Evolutionary conservation across 495 filamentous ascomycete genomes (phyloP).

Genomic region (Aspergillus cristatus): DNA sequence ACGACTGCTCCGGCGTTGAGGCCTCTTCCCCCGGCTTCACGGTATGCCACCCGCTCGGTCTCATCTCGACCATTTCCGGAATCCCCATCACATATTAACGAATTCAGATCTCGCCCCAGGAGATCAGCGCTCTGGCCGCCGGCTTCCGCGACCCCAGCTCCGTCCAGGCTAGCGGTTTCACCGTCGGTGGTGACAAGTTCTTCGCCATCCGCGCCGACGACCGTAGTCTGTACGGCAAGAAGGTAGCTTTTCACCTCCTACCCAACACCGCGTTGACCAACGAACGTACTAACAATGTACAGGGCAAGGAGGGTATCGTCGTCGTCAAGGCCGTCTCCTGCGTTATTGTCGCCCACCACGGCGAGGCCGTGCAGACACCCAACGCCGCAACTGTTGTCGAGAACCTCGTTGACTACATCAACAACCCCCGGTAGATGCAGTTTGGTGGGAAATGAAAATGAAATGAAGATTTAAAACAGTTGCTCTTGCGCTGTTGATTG

Average conservation of each 20-base stretch:
- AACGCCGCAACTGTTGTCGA: conserved; percentile 32
- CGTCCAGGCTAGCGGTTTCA: conserved; percentile 46
- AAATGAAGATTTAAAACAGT: neutral
- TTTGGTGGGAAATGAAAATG: neutral
- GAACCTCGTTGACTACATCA: conserved; percentile 37
- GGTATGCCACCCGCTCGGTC: too few relatives aligned
- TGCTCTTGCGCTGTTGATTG: neutral
- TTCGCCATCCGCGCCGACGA: conserved; percentile 65
- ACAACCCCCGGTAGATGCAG: conserved; percentile 21
- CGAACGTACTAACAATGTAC: neutral
- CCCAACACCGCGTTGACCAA: neutral
- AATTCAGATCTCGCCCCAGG: conserved; percentile 30
- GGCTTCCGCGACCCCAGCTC: conserved; percentile 22
- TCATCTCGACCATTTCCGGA: too few relatives aligned
- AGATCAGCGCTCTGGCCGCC: conserved; percentile 26
- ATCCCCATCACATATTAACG: too few relatives aligned
- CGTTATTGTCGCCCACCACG: conserved; percentile 79
- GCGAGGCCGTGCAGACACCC: conserved; percentile 52
- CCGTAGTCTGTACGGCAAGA: conserved; percentile 72
- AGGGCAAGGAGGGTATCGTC: conserved; percentile 77
- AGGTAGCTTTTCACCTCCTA: conserved; percentile 44
- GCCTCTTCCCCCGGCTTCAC: conserved; percentile 60
- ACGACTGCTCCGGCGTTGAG: conserved; percentile 74
- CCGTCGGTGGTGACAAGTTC: conserved; percentile 63
- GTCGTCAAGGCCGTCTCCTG: conserved; percentile 76